A percentile compares a stretch with the other conserved stretches of the same genome.
Evolutionary conservation across 2,329 filamentous ascomycete genomes (phyloP).

Genomic region (Mollisia scopiformis): DNA sequence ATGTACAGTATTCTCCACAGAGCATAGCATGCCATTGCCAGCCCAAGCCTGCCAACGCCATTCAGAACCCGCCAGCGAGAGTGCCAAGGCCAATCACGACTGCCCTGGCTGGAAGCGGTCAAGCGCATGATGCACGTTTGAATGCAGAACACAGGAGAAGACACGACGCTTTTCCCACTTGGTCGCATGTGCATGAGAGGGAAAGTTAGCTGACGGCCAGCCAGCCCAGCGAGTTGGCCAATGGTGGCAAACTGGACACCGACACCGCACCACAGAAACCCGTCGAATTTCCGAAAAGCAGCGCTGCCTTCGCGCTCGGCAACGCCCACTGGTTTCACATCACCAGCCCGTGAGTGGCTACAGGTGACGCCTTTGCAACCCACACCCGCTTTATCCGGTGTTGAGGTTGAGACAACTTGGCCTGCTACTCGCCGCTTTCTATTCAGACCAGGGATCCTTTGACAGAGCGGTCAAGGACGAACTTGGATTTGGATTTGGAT

Average conservation of each 20-base stretch:
- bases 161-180: not conserved
- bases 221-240: not conserved
- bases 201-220: too few relatives aligned
- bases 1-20: not conserved
- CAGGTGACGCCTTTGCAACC: not conserved
- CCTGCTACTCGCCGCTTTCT: constrained; percentile 12
- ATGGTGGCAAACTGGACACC: not conserved
- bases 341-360: not conserved
- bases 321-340: constrained; percentile 4
- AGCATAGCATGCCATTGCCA: not conserved
- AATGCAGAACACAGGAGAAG: not conserved
- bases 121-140: constrained; percentile 8
- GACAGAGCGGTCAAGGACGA: too few relatives aligned
- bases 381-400: constrained; percentile 18
- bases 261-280: not conserved
- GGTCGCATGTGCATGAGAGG: not conserved
- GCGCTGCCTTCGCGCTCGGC: not conserved
- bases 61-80: not conserved
- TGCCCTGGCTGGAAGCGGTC: not conserved
- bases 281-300: constrained; percentile 9
- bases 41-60: not conserved
- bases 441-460: not conserved
- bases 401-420: too few relatives aligned
- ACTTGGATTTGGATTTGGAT: too few relatives aligned
- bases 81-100: not conserved